phyloP scores from a whole-genome alignment of 2,329 filamentous ascomycete genomes.

The Colletotrichum sp. region DNA sequence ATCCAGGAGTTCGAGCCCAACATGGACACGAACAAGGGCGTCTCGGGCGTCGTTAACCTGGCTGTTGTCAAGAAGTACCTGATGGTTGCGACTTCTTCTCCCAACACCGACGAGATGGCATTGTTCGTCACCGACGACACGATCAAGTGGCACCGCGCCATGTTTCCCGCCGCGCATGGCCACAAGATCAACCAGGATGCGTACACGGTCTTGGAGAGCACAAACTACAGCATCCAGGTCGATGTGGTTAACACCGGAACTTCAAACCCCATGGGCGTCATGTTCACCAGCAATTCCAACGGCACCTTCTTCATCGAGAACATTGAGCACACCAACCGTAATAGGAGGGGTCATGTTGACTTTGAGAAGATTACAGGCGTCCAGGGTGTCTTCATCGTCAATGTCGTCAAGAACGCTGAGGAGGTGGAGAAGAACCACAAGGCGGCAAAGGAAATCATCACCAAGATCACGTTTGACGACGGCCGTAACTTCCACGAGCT shows the following conservation, averaged over 20 bases:
- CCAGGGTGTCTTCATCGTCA: conserved; percentile 90
- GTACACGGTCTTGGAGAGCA: conserved; percentile 94
- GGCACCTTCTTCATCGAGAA: conserved; percentile 96
- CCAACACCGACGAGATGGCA: conserved; percentile 86
- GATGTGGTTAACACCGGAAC: conserved; percentile 80
- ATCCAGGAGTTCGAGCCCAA: conserved; percentile 75
- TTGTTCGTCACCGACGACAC: conserved; percentile 89
- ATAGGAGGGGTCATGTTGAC: conserved; percentile 77
- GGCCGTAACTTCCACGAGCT: conserved; percentile 83
- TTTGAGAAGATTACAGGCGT: conserved; percentile 94
- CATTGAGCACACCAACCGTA: conserved; percentile 89
- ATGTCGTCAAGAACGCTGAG: conserved; percentile 85
- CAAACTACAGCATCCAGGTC: conserved; percentile 96
- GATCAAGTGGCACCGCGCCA: conserved; percentile 85
- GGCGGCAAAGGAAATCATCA: conserved; percentile 71
- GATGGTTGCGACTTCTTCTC: conserved; percentile 80
- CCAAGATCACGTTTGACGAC: conserved; percentile 93
- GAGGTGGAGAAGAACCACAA: conserved; percentile 64
- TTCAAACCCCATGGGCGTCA: conserved; percentile 77
- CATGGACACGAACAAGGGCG: conserved; percentile 74
- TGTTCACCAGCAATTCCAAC: conserved; percentile 97
- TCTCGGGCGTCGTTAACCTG: conserved; percentile 81
- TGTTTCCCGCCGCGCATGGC: conserved; percentile 83
- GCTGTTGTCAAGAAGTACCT: conserved; percentile 87
- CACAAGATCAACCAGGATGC: conserved; percentile 75